Evolutionary conservation across 2,329 filamentous ascomycete genomes (phyloP).

Genomic region (Fusarium anguioides): DNA sequence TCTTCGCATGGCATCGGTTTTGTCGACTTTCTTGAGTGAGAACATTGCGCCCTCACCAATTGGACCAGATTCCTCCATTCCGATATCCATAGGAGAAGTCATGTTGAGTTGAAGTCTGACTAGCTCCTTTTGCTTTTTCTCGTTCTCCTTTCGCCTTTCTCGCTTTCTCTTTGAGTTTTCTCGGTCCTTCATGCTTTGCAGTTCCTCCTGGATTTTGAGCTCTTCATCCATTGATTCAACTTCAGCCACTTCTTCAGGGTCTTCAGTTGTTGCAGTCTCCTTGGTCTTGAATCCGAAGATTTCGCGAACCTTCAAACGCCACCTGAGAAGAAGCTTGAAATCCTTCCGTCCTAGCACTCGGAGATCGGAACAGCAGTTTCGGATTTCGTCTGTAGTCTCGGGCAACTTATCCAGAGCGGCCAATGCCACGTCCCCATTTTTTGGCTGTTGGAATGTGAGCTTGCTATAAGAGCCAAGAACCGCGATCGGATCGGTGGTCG

Average conservation of each 20-base stretch:
- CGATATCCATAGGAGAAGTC: slow-evolving; percentile 95
- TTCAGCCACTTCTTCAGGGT: slow-evolving; percentile 77
- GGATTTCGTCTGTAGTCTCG: slow-evolving; percentile 86
- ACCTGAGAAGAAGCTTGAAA: slow-evolving; percentile 88
- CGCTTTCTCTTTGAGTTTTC: slow-evolving; percentile 82
- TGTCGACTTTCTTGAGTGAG: slow-evolving; percentile 82
- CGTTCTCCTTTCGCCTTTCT: slow-evolving; percentile 87
- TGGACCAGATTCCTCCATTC: slow-evolving; percentile 85
- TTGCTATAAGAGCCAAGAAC: slow-evolving; percentile 89
- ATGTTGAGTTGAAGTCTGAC: slow-evolving; percentile 98
- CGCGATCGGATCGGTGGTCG: slow-evolving; percentile 91
- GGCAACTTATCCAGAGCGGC: slow-evolving; percentile 86
- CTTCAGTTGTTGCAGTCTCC: slow-evolving; percentile 62
- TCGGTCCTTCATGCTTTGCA: slow-evolving; percentile 84
- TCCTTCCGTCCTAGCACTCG: slow-evolving; percentile 94
- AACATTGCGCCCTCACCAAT: slow-evolving; percentile 88
- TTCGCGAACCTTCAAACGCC: slow-evolving; percentile 89
- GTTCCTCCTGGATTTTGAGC: slow-evolving; percentile 86
- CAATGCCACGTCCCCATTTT: slow-evolving; percentile 85
- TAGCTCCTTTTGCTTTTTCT: slow-evolving; percentile 93
- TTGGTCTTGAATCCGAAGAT: slow-evolving; percentile 89
- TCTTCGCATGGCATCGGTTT: slow-evolving; percentile 74
- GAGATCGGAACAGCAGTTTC: slow-evolving; percentile 81
- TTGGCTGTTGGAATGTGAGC: slow-evolving; percentile 82
- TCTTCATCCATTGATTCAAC: slow-evolving; percentile 96